Percentiles rank a stretch among this genome's conserved stretches.
Conservation (phyloP, 2,329 filamentous ascomycete species). For the Aspergillus sojae region DNA sequence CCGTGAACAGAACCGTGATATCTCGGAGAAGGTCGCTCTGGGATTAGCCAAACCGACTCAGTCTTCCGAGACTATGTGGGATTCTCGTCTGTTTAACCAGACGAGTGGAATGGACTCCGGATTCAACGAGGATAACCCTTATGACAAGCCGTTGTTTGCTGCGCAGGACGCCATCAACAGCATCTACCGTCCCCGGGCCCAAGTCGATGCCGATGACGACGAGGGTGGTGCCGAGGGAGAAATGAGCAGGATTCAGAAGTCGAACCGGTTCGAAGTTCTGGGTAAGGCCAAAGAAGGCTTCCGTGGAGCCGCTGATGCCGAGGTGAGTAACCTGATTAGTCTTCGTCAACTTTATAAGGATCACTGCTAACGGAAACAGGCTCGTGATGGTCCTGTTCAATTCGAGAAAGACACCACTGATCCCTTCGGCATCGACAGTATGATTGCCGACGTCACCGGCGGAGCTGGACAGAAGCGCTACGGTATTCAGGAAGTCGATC, state of each 20-base stretch:
- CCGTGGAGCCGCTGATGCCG: slow-evolving; percentile 77
- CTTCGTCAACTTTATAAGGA: background rate
- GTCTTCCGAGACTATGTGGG: slow-evolving; percentile 92
- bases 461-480: slow-evolving; percentile 50
- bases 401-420: slow-evolving; percentile 89
- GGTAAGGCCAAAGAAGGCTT: slow-evolving; percentile 84
- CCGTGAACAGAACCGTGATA: slow-evolving; percentile 92
- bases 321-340: slow-evolving; percentile 56
- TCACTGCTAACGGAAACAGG: slow-evolving; percentile 45
- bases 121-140: slow-evolving; percentile 96
- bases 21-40: slow-evolving; percentile 93
- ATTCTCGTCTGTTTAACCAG: slow-evolving; percentile 93
- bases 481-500: slow-evolving; percentile 45
- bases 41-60: slow-evolving; percentile 94
- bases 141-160: slow-evolving; percentile 95
- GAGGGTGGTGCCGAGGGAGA: slow-evolving; percentile 79
- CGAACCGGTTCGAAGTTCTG: slow-evolving; percentile 82
- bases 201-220: slow-evolving; percentile 73
- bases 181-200: slow-evolving; percentile 82
- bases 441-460: slow-evolving; percentile 76
- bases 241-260: slow-evolving; percentile 85
- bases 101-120: slow-evolving; percentile 86
- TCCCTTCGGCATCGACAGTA: slow-evolving; percentile 92
- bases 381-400: slow-evolving; percentile 87
- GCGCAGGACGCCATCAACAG: slow-evolving; percentile 92